Evolutionary conservation across 139 green algal genomes (phyloP), one percentile per base, ranked within the genome.

Genomic region (Mesostigma viride): DNA sequence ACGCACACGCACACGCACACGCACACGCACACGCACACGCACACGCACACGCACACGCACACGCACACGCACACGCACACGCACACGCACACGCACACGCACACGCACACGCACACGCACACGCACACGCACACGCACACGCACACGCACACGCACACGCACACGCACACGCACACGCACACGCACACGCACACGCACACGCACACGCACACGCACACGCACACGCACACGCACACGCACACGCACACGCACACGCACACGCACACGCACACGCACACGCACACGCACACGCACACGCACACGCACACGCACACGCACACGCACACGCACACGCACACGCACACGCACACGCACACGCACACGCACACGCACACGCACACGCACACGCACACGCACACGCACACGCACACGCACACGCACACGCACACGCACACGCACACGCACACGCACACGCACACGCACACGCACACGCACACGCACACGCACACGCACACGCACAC

Each of bases 11-110:
- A 60, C 48, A 27, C 48, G 48, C 48, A 60, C 48, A 27, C 48
- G 48, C 48, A 60, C 48, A 27, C 48, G 48, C 48, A 60, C 48
- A 27, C 48, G 48, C 48, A 60, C 48, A 27, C 48, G 48, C 48
- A 60, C 48, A 27, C 48, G 48, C 48, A 60, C 48, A 27, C 48
- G 48, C 48, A 60, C 48, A 27, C 48, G 48, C 48, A 60, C 48
- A 27, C 48, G 48, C 48, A 60, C 48, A 27, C 48, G 48, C 48
- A 60, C 48, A 27, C 48, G 48, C 48, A 60, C 48, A 27, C 48
- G 48, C 48, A 60, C 48, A 27, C 48, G 48, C 48, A 60, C 48
- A 27, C 48, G 48, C 48, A 60, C 48, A 27, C 48, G 48, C 48
- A 60, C 48, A 27, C 48, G 48, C 48, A 60, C 48, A 27, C 48